Base-by-base conservation (phyloP, 441 rosid genomes). In the Viola pubescens region DNA sequence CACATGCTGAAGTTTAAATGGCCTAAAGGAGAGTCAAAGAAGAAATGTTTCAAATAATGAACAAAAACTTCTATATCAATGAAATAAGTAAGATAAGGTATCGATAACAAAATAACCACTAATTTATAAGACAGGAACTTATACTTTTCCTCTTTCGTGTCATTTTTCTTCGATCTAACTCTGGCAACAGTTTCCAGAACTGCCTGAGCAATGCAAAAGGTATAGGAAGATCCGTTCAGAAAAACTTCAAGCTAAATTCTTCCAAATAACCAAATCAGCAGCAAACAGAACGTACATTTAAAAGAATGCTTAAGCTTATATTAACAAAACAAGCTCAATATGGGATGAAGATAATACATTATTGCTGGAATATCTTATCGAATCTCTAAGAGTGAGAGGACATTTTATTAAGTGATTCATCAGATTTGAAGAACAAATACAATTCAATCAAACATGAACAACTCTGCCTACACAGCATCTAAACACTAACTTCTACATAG, bases 181-280 rank as follows among this genome's bases (percentile, higher is more conserved):
- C 95, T 81, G 42, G 95, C 95, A 58, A 87, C 95, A 64, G 91
- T 87, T 80, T 87, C 95, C 79, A 87, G 72, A 68, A 82, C 87
- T 63, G 95, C 91, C 95, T 82, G 84, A 74, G 59, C 48, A 68
- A 70, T 14, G 14, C 47, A 60, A 52, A 48, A 61, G 26, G 44
- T 45, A 49, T 39, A 34, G 43, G n/a, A 63, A 63, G 9, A 65
- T 54, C 47, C 7, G 44, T 59, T 67, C 66, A 73, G 70, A n/a
- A 48, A 66, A 48, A 7, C 9, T 58, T 48, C 49, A 66, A 41
- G 37, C 9, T 48, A 48, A 54, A 14, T 41, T 47, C 58, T 51
- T 46, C 4, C 7, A 8, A 52, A 37, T 60, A 42, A 70, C 48
- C 6, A 6, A 54, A 46, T 48, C 57, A 43, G 45, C 9, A 34